Conservation (phyloP, 1,284 basidiomycete species). For the Exobasidium rhododendri region DNA sequence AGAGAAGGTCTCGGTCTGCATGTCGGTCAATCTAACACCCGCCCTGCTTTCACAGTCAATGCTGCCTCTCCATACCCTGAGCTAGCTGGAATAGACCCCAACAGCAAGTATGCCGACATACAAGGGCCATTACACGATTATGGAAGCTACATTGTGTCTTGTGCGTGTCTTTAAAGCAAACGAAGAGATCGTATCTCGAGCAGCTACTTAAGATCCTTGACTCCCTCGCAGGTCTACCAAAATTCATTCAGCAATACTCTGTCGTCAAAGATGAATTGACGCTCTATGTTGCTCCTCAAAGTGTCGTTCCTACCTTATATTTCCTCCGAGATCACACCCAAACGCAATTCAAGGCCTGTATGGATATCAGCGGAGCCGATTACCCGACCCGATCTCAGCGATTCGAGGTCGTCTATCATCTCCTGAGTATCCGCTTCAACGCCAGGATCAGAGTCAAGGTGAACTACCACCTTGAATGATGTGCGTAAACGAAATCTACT, state of each 20-base stretch:
- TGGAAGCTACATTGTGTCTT: constrained; percentile 49
- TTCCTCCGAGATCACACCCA: constrained; percentile 96
- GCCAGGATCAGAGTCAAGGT: constrained; percentile 81
- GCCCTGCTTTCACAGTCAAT: constrained; percentile 31
- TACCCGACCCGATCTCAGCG: constrained; percentile 88
- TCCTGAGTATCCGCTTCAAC: constrained; percentile 73
- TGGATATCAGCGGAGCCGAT: constrained; percentile 94
- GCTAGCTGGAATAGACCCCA: constrained; percentile 47
- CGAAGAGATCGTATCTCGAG: not conserved
- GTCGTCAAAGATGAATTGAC: constrained; percentile 89
- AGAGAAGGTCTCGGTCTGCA: not conserved
- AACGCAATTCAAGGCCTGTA: constrained; percentile 86
- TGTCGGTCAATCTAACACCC: not conserved
- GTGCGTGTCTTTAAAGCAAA: constrained; percentile 25
- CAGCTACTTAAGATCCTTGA: not conserved
- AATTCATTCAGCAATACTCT: constrained; percentile 53
- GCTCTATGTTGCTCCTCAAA: constrained; percentile 79
- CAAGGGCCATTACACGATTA: constrained; percentile 47
- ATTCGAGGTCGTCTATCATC: constrained; percentile 96
- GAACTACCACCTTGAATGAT: too few relatives aligned
- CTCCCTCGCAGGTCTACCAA: constrained; percentile 41
- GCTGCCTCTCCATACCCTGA: constrained; percentile 41
- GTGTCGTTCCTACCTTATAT: constrained; percentile 77
- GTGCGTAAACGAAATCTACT: too few relatives aligned
- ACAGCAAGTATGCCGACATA: constrained; percentile 35